phyloP scores from a whole-genome alignment of 2,329 filamentous ascomycete genomes.

The Colletotrichum noveboracense region DNA sequence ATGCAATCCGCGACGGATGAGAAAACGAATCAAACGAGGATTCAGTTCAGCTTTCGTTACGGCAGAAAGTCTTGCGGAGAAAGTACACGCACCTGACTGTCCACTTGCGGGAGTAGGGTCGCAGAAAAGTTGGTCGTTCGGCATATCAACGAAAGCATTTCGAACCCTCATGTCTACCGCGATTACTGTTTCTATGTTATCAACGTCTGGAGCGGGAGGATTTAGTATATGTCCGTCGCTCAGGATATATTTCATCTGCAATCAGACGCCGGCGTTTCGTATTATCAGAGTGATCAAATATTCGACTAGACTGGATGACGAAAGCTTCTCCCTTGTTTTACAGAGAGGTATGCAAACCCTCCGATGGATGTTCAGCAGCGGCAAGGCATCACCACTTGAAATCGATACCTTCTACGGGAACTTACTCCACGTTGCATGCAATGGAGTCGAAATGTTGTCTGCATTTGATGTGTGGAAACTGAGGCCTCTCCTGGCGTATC shows the following conservation, averaged over 20 bases:
- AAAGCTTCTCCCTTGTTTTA: too few relatives aligned
- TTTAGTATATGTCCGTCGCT: not conserved
- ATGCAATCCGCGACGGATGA: not conserved
- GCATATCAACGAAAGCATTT: not conserved
- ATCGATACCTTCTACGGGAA: too few relatives aligned
- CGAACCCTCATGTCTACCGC: accelerated
- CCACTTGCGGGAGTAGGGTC: not conserved
- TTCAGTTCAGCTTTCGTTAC: accelerated
- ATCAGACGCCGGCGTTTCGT: accelerated
- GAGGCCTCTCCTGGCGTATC: too few relatives aligned
- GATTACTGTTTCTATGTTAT: not conserved
- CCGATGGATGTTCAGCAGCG: too few relatives aligned
- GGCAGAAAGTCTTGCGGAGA: not conserved
- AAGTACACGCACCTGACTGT: not conserved
- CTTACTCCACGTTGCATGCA: too few relatives aligned
- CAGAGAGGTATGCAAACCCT: too few relatives aligned
- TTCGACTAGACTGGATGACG: not conserved
- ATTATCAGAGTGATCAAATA: accelerated
- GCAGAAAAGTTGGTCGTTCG: not conserved
- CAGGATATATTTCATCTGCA: accelerated
- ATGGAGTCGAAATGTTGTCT: too few relatives aligned
- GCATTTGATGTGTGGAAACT: too few relatives aligned
- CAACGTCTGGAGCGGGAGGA: not conserved
- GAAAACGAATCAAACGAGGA: accelerated
- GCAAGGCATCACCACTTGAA: too few relatives aligned